phyloP scores from a whole-genome alignment of 192 early-diverging fungal species.

The Podila minutissima region DNA sequence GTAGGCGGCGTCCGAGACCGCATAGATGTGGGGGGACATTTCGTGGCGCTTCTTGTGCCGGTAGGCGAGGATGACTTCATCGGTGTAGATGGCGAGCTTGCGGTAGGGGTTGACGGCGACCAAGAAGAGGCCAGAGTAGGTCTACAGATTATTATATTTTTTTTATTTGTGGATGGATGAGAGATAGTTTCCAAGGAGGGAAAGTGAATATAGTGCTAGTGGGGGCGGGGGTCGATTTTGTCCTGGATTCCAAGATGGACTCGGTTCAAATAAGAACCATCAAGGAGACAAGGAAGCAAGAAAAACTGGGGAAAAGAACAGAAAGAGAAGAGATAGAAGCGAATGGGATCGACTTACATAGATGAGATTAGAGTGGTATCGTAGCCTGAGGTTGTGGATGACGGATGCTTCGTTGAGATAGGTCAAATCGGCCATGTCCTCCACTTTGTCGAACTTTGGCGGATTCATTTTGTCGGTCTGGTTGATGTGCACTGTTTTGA shows the following conservation, averaged over 20 bases:
- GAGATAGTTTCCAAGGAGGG: neutral
- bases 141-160: conserved; percentile 58
- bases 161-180: conserved; percentile 8
- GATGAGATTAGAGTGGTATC: conserved; percentile 91
- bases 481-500: conserved; percentile 77
- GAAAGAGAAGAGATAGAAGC: neutral
- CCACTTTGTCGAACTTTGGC: conserved; percentile 98
- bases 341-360: conserved; percentile 73
- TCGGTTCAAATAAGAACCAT: neutral
- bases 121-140: conserved; percentile 99
- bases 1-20: conserved; percentile 93
- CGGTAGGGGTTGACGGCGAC: conserved; percentile 99
- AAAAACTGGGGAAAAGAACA: neutral
- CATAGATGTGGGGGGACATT: conserved; percentile 89
- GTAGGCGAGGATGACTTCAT: conserved; percentile 77
- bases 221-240: neutral
- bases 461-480: conserved; percentile 98
- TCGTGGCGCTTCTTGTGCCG: conserved; percentile 77
- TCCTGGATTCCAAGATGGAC: too few species aligned
- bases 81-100: conserved; percentile 89
- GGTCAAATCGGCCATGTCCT: conserved; percentile 98
- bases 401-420: conserved; percentile 98
- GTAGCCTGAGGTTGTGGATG: conserved; percentile 93
- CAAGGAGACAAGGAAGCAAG: neutral
- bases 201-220: neutral